Percentiles rank a stretch among this genome's conserved stretches.
Evolutionary conservation across 345 rosid genomes (phyloP).

Genomic region (Adansonia digitata): DNA sequence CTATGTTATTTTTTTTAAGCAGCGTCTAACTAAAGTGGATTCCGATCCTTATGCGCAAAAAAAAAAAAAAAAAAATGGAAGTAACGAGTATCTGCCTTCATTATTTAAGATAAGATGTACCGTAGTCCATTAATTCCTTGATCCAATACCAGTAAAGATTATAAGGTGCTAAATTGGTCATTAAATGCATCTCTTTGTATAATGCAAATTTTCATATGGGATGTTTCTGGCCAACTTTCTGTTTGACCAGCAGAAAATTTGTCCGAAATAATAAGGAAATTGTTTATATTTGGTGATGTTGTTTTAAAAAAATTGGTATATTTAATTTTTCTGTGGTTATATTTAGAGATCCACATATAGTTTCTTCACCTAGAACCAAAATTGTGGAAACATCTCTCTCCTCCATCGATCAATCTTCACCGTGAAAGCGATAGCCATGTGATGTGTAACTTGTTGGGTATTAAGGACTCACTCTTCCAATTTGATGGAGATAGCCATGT

Average conservation of each 20-base stretch:
- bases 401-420: no score
- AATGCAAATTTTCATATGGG: not conserved
- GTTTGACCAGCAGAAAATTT: not conserved
- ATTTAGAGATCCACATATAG: not conserved
- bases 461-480: not conserved
- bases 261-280: not conserved
- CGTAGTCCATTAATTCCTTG: not conserved
- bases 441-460: not conserved
- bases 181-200: not conserved
- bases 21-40: no score
- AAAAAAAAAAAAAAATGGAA: no score
- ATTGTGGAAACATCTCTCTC: no score
- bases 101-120: not conserved
- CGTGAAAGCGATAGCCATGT: constrained; percentile 2
- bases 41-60: not conserved
- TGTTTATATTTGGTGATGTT: not conserved
- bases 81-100: not conserved
- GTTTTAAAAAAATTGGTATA: not conserved
- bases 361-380: not conserved
- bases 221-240: not conserved
- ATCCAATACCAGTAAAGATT: not conserved
- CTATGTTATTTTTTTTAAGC: no score
- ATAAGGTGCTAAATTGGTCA: not conserved
- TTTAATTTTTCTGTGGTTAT: not conserved
- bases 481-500: constrained; percentile 6